Conservation (phyloP, 306 rosid species). For the Betula pendula region DNA sequence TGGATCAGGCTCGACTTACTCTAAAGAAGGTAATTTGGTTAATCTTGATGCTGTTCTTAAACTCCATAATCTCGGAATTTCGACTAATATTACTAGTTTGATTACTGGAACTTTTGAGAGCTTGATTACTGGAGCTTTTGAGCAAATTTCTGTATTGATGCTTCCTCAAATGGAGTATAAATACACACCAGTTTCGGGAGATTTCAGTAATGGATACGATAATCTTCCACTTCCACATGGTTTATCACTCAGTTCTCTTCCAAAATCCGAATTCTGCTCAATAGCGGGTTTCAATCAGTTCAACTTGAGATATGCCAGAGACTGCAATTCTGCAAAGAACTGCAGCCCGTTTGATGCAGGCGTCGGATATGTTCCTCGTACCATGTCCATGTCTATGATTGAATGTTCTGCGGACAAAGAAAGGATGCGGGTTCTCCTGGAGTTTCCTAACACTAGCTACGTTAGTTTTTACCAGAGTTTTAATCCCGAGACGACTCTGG, state of each 20-base stretch:
- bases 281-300: constrained; percentile 19
- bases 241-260: constrained; percentile 27
- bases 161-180: constrained; percentile 41
- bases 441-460: constrained; percentile 19
- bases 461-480: constrained; percentile 19
- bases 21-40: constrained; percentile 22
- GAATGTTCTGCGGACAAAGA: constrained; percentile 24
- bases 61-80: constrained; percentile 42
- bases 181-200: constrained; percentile 36
- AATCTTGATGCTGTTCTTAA: constrained; percentile 39
- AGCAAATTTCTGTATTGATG: constrained; percentile 45
- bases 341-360: constrained; percentile 45
- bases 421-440: constrained; percentile 39
- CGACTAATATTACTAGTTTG: constrained; percentile 36
- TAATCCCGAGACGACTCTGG: constrained; percentile 35
- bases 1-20: constrained; percentile 31
- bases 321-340: constrained; percentile 42
- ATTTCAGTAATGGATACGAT: constrained; percentile 15
- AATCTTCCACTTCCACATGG: constrained; percentile 22
- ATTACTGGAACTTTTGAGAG: constrained; percentile 59
- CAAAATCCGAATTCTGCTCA: constrained; percentile 31
- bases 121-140: constrained; percentile 24
- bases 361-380: constrained; percentile 30
- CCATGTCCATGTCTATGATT: constrained; percentile 31
- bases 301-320: constrained; percentile 40